These are phyloP conservation scores for Fraxinus latifolia DNA, from an alignment of 305 asterid species.

Conservation along the genomic window DNA sequence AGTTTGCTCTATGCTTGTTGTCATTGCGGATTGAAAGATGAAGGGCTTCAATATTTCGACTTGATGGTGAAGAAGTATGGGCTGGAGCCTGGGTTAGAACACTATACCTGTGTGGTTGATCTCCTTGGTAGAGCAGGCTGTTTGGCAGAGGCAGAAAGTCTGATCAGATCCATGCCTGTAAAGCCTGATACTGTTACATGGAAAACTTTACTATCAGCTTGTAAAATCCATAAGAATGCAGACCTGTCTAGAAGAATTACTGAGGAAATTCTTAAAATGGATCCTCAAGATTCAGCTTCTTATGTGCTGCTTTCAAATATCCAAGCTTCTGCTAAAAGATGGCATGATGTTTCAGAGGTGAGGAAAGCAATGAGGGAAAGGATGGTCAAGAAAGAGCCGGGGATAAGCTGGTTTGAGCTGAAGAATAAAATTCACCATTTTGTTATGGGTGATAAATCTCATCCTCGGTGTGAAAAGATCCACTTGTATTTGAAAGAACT, in stretches of 20 bases:
- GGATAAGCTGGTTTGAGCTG: conserved; percentile 79
- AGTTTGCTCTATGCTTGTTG: conserved; percentile 87
- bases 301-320: conserved; percentile 72
- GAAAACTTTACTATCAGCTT: conserved; percentile 81
- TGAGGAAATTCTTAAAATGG: conserved; percentile 51
- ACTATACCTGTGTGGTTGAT: conserved; percentile 83
- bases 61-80: conserved; percentile 49
- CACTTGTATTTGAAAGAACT: conserved; percentile 53
- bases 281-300: conserved; percentile 70
- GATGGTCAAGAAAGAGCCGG: conserved; percentile 75
- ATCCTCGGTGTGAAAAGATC: conserved; percentile 50
- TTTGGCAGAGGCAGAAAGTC: conserved; percentile 67
- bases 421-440: conserved; percentile 62
- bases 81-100: conserved; percentile 67
- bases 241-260: conserved; percentile 64
- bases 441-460: conserved; percentile 56
- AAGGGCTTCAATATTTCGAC: conserved; percentile 60
- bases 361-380: conserved; percentile 61
- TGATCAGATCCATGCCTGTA: conserved; percentile 69
- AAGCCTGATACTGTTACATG: conserved; percentile 63
- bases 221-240: conserved; percentile 63
- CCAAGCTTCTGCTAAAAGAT: conserved; percentile 61
- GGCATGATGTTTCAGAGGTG: conserved; percentile 59
- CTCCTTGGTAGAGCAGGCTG: conserved; percentile 81
- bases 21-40: conserved; percentile 72